Evolutionary conservation across 306 rosid species (phyloP), one percentile per base, ranked within the genome.

Genomic region (Gleditsia sinensis): DNA sequence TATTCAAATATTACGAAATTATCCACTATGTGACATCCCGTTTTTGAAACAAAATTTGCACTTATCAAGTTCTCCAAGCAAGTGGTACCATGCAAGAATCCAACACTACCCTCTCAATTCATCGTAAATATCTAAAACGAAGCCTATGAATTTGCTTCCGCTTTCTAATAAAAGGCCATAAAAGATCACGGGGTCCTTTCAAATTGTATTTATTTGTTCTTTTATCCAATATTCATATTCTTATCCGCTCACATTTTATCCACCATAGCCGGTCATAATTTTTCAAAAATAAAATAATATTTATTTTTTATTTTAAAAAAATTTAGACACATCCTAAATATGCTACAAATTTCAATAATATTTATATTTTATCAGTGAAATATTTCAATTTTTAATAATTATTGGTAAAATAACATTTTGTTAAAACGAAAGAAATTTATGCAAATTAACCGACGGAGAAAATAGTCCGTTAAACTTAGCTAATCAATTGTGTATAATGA

Each of bases 391-490:
- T n/a, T n/a, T n/a, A n/a, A n/a, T n/a, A n/a, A n/a, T n/a, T n/a
- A n/a, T n/a, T n/a, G n/a, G n/a, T n/a, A n/a, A n/a, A n/a, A n/a
- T n/a, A n/a, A n/a, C n/a, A n/a, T n/a, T n/a, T n/a, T n/a, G n/a
- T n/a, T n/a, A n/a, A n/a, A n/a, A n/a, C n/a, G n/a, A n/a, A n/a
- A n/a, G n/a, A n/a, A n/a, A n/a, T n/a, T n/a, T n/a, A n/a, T n/a
- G n/a, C 9, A 37, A 37, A 37, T 37, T 6, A 37, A 8, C 1
- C 2, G 9, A 1, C 14, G n/a, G 3, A 19, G 17, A 60, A 30
- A 59, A 21, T 2, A 48, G 14, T 67, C 42, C 3, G 67, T 57
- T 57, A 33, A 43, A 23, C 55, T 77, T 46, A 77, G 71, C 8
- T 0, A 25, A 23, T 6, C 28, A 32, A 51, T 71, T 28, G 49